These are phyloP conservation scores for Boechera retrofracta DNA, from an alignment of 345 rosid genomes.

Conservation along the genomic window DNA sequence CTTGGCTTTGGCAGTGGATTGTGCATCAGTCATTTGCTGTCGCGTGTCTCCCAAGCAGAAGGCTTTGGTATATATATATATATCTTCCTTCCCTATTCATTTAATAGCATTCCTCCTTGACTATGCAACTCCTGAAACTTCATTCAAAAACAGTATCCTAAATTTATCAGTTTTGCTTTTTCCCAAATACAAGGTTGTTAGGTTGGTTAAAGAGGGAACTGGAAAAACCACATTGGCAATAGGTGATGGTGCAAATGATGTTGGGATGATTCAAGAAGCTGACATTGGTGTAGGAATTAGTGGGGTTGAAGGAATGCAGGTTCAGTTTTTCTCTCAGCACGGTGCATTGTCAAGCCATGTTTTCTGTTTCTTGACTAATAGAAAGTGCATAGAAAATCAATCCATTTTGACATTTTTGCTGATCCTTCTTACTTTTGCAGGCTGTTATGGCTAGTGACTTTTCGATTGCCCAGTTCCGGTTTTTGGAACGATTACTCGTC, in stretches of 20 bases:
- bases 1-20: conserved; percentile 84
- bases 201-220: conserved; percentile 93
- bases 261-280: conserved; percentile 99
- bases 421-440: conserved; percentile 48
- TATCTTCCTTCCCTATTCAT: neutral
- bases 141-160: conserved; percentile 1
- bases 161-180: neutral
- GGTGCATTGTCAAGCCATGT: conserved; percentile 12
- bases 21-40: conserved; percentile 98
- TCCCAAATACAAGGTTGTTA: conserved; percentile 63
- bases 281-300: conserved; percentile 99
- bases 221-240: conserved; percentile 90
- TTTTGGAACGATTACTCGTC: conserved; percentile 90
- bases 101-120: neutral
- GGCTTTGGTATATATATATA: conserved; percentile 66
- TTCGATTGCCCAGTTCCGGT: conserved; percentile 91
- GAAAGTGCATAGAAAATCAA: neutral
- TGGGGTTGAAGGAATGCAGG: conserved; percentile 99
- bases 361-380: neutral
- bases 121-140: neutral
- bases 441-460: conserved; percentile 99
- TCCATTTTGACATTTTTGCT: neutral
- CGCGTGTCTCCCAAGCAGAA: conserved; percentile 99
- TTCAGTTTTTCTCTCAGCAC: conserved; percentile 45
- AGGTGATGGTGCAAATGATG: conserved; percentile 99